Base-by-base conservation (phyloP, 192 early-diverging fungal genomes). In the Dissophora ornata region DNA sequence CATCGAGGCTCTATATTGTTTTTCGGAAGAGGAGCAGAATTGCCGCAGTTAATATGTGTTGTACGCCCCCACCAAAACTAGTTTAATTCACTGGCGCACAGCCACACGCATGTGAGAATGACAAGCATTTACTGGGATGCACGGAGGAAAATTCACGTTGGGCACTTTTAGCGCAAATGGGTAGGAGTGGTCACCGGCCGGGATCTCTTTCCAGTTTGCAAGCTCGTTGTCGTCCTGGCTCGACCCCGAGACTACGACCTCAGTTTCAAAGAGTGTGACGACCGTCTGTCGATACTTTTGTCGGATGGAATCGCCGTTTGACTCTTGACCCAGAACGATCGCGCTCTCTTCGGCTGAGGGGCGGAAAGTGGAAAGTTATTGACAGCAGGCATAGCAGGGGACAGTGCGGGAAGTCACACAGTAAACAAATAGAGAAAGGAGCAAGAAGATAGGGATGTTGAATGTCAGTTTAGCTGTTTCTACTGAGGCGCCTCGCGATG, bases 91-190 rank as follows among this genome's bases (percentile, higher is more conserved):
- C n/a, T n/a, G n/a, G 44, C 18, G 44, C 44, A 45, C 44, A 45
- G 15, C n/a, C 44, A 18, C 44, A n/a, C 18, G 12, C 18, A 18
- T 4, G 44, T 45, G 12, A n/a, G 15, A 45, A 26, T n/a, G 46
- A 48, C 5, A 21, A 13, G 30, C 42, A 67, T 64, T 67, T 77
- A 77, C 73, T 15, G 73, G 73, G 28, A 77, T 77, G 49, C 73
- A 77, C 10, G 73, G 73, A 1, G 73, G 73, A 15, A 77, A 77
- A 24, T 77, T 77, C 21, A 77, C 65, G 30, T 77, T 77, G 21
- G 73, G 73, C 4, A 77, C 73, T 42, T 77, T 77, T 51, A 77
- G 73, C 1, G 73, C 73, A 45, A 77, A 77, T 8, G 73, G 73
- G 36, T 45, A 77, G 2, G 53, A 36, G 44, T 77, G 53, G 0